A percentile compares a stretch with the other conserved stretches of the same genome.
Evolutionary conservation across 495 filamentous ascomycete genomes (phyloP).

Genomic region (Aspergillus incahuasiensis): DNA sequence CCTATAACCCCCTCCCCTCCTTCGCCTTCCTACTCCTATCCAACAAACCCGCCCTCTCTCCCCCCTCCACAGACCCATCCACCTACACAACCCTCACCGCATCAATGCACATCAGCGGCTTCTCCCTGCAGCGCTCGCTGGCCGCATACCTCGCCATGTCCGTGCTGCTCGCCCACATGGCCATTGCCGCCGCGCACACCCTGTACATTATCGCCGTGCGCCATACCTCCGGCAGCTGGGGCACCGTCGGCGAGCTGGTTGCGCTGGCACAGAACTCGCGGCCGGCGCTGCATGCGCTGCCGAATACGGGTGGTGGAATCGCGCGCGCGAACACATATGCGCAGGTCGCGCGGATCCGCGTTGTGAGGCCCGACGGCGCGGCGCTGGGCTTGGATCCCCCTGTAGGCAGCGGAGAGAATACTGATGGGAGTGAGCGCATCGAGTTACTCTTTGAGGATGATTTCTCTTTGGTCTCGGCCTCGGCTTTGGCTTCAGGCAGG

Average conservation of each 20-base stretch:
- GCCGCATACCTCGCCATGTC: conserved; percentile 11
- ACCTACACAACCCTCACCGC: neutral
- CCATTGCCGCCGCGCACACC: neutral
- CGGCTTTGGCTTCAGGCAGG: too few species aligned
- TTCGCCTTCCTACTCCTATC: conserved; percentile 2
- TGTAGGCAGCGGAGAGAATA: too few species aligned
- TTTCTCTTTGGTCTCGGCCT: neutral
- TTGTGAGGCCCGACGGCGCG: neutral
- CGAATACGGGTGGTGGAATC: conserved; percentile 7
- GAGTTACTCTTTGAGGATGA: conserved; percentile 10
- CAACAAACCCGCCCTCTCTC: neutral
- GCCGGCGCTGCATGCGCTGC: neutral
- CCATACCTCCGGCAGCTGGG: conserved; percentile 13
- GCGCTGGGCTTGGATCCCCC: too few species aligned
- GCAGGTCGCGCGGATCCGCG: conserved; percentile 9
- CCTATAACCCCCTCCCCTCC: conserved; percentile 2
- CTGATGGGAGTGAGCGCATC: conserved; percentile 6
- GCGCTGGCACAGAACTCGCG: conserved; percentile 13
- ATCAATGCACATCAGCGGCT: conserved; percentile 11
- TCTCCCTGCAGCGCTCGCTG: conserved; percentile 6
- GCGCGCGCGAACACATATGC: conserved; percentile 4
- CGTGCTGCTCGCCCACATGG: conserved; percentile 11
- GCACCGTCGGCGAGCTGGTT: conserved; percentile 10
- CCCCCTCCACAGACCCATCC: neutral
- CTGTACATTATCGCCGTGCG: conserved; percentile 2